Evolutionary conservation across 352 stramenopile species (phyloP), one percentile per base, ranked within the genome.

Genomic region (Phytophthora syringae): DNA sequence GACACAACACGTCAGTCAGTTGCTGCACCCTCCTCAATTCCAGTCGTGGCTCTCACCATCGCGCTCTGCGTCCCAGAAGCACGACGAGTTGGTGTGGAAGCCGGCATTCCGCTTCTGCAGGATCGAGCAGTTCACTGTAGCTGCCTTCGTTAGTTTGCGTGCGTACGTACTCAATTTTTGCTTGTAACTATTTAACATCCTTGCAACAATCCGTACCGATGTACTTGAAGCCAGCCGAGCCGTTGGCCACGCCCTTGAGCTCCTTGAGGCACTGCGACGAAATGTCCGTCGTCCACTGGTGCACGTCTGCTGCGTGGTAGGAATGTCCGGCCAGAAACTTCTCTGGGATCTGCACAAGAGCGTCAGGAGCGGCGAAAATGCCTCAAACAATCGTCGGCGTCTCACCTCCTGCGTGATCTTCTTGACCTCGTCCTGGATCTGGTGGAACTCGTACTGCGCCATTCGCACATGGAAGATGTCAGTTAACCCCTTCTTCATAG

Each of bases 101-200:
- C 88, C 86, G 12, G 86, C 83, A 57, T 96, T 96, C 20, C 86
- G 77, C 82, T 96, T 96, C 67, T 96, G 88, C n/a, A 96, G 69
- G 53, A 96, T 84, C 43, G 86, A 87, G 70, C 84, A 92, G 71
- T 96, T 92, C 25, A 94, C 88, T 95, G 73, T 64, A 32, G 18
- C 40, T 67, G 50, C 56, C 25, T 34, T 47, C 47, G 55, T 70
- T 65, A 32, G 55, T 70, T 75, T 65, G 61, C 49, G 73, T 55
- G 51, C 28, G 47, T 65, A 57, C 52, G 28, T 72, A 54, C 56
- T 60, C 44, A 67, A 25, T 32, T 73, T 66, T 75, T 77, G 61
- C 43, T 32, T 24, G 21, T 59, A 74, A 68, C 27, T 80, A 80
- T 82, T 80, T 79, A 82, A 76, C 16, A 63, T 30, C 40, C 52